phyloP scores from a whole-genome alignment of 352 stramenopile genomes.

The Globisporangium echinulatum region DNA sequence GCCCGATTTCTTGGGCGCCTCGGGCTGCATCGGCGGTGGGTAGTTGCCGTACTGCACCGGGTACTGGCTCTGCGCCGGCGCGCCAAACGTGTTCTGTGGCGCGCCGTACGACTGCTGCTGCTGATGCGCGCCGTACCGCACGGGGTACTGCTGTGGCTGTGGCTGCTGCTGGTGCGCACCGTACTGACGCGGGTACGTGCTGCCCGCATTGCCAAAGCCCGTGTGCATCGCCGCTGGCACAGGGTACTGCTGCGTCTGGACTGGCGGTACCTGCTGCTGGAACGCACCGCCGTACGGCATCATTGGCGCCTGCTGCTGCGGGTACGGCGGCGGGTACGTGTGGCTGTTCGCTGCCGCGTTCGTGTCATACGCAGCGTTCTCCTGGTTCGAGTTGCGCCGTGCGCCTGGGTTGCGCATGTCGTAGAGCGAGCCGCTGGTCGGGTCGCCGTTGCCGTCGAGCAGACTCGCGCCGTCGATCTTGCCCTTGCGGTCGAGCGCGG shows the following conservation, averaged over 20 bases:
- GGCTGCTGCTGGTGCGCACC: slow-evolving; percentile 30
- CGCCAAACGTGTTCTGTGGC: slow-evolving; percentile 17
- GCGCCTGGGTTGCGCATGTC: slow-evolving; percentile 27
- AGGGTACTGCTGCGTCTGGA: slow-evolving; percentile 5
- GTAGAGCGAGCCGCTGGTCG: slow-evolving; percentile 66
- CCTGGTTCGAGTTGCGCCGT: slow-evolving; percentile 57
- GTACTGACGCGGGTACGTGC: slow-evolving; percentile 38
- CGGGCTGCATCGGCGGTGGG: slow-evolving; percentile 44
- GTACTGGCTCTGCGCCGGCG: slow-evolving; percentile 43
- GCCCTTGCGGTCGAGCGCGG: slow-evolving; percentile 77
- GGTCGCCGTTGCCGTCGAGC: slow-evolving; percentile 75
- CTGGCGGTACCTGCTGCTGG: slow-evolving; percentile 4
- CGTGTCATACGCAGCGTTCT: slow-evolving; percentile 23
- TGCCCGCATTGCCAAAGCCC: slow-evolving; percentile 20
- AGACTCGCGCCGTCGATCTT: slow-evolving; percentile 80
- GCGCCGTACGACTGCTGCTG: slow-evolving; percentile 22
- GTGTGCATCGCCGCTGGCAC: slow-evolving; percentile 15
- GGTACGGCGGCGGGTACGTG: slow-evolving; percentile 52
- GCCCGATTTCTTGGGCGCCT: slow-evolving; percentile 57
- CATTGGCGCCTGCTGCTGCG: slow-evolving; percentile 22
- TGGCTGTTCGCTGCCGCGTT: slow-evolving; percentile 20
- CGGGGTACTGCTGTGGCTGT: slow-evolving; percentile 12
- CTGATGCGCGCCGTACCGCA: slow-evolving; percentile 13
- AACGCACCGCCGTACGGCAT: slow-evolving; percentile 19
- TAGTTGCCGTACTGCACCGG: slow-evolving; percentile 42